Evolutionary conservation across 2,329 filamentous ascomycete species (phyloP).

Genomic region (Aureobasidium musti): DNA sequence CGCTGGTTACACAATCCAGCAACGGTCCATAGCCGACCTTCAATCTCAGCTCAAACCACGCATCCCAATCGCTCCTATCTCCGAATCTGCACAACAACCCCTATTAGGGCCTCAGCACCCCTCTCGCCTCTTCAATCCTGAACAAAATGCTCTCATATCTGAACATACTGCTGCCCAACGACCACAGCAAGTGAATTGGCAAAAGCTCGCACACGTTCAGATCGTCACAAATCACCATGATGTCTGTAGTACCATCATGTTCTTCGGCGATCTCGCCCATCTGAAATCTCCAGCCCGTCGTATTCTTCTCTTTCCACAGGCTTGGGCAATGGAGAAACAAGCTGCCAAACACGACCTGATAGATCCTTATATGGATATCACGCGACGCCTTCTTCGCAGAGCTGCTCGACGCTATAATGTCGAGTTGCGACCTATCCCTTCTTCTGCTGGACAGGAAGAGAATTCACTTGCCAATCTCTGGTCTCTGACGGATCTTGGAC

Average conservation of each 20-base stretch:
- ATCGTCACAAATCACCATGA: slow-evolving; percentile 49
- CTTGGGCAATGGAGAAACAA: slow-evolving; percentile 41
- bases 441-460: slow-evolving; percentile 36
- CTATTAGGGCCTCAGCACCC: slow-evolving; percentile 32
- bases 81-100: slow-evolving; percentile 25
- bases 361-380: slow-evolving; percentile 49
- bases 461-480: slow-evolving; percentile 52
- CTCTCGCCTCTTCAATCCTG: slow-evolving; percentile 37
- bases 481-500: slow-evolving; percentile 49
- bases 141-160: slow-evolving; percentile 26
- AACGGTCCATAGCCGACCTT: slow-evolving; percentile 69
- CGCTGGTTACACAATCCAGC: slow-evolving; percentile 83
- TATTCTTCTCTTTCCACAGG: slow-evolving; percentile 50
- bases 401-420: slow-evolving; percentile 52
- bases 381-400: slow-evolving; percentile 47
- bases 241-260: slow-evolving; percentile 54
- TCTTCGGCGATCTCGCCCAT: slow-evolving; percentile 50
- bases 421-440: slow-evolving; percentile 46
- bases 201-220: slow-evolving; percentile 51
- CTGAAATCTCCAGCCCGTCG: slow-evolving; percentile 50
- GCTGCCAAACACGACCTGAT: slow-evolving; percentile 42
- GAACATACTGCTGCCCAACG: slow-evolving; percentile 38
- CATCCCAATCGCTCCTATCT: slow-evolving; percentile 47
- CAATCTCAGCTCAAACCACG: slow-evolving; percentile 66
- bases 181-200: slow-evolving; percentile 46